Evolutionary conservation across 495 filamentous ascomycete species (phyloP), one percentile per base, ranked within the genome.

Genomic region (Apodospora peruviana): DNA sequence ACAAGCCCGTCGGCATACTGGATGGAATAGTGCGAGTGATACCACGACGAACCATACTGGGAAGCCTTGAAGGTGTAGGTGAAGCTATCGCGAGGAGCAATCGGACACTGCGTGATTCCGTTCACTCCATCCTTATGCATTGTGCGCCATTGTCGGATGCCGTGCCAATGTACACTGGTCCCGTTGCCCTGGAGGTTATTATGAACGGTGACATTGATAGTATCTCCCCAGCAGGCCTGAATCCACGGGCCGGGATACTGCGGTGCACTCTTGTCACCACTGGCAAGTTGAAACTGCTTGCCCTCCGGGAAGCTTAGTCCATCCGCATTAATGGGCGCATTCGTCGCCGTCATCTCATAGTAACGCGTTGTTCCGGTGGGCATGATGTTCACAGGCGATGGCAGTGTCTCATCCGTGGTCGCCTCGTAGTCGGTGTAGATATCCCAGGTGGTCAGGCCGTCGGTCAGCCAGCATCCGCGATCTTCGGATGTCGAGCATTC

Each of bases 211-310:
- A 81, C 62, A 35, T 74, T 47, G 36, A 83, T 65, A 34, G 53
- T 72, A 47, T 81, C 77, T n/a, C 77, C 77, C 70, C 75, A 77
- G 36, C 81, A 69, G 2, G 75, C 78, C 50, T 77, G 70, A 48
- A 84, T 67, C 1, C 66, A 73, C 11, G 80, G 80, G 0, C 76
- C 71, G 0, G 71, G 70, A 47, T 69, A 62, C 18, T n/a, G n/a
- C n/a, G n/a, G n/a, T n/a, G n/a, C n/a, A n/a, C n/a, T n/a, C n/a
- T n/a, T n/a, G n/a, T n/a, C n/a, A n/a, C n/a, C n/a, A n/a, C n/a
- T n/a, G n/a, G 19, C 9, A 4, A 61, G 63, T 20, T 74, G 67
- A 39, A 71, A 50, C 18, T 64, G 55, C 39, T 43, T 52, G 42
- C 25, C 49, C 17, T 46, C 43, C n/a, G n/a, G n/a, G n/a, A n/a